Evolutionary conservation across 768 basidiomycete genomes (phyloP).

Genomic region (Clitopilus passeckerianus): DNA sequence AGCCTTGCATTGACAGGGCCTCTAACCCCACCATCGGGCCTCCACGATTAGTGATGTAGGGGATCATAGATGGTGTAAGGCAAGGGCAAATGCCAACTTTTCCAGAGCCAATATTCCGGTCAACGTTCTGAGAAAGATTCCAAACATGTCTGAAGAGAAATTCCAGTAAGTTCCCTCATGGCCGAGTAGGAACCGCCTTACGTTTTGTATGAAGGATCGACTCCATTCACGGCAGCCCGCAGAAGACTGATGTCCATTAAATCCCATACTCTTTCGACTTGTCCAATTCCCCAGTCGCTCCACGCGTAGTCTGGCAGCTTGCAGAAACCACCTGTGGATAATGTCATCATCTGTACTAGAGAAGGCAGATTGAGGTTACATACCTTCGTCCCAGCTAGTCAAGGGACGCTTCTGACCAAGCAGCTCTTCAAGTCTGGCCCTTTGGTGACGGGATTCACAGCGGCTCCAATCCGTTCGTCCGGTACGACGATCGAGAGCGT

Average conservation of each 20-base stretch:
- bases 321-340: constrained; percentile 65
- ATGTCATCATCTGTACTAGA: neutral
- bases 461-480: constrained; percentile 88
- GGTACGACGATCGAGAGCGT: constrained; percentile 58
- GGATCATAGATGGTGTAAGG: constrained; percentile 94
- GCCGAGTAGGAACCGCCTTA: constrained; percentile 31
- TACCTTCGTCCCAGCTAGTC: constrained; percentile 92
- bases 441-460: constrained; percentile 89
- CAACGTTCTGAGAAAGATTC: constrained; percentile 97
- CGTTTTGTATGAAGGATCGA: constrained; percentile 90
- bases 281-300: constrained; percentile 90
- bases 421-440: constrained; percentile 78
- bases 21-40: constrained; percentile 94
- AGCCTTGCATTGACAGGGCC: constrained; percentile 89
- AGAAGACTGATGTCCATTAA: constrained; percentile 89
- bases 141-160: constrained; percentile 64
- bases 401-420: constrained; percentile 82
- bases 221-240: constrained; percentile 72
- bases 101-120: constrained; percentile 78
- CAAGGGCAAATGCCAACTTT: constrained; percentile 87
- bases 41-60: constrained; percentile 92
- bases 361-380: constrained; percentile 10
- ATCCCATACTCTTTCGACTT: constrained; percentile 95
- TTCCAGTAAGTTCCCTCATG: constrained; percentile 7
- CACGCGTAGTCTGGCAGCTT: constrained; percentile 87